phyloP scores from a whole-genome alignment of 2,329 filamentous ascomycete genomes.

The Clarireedia monteithiana region DNA sequence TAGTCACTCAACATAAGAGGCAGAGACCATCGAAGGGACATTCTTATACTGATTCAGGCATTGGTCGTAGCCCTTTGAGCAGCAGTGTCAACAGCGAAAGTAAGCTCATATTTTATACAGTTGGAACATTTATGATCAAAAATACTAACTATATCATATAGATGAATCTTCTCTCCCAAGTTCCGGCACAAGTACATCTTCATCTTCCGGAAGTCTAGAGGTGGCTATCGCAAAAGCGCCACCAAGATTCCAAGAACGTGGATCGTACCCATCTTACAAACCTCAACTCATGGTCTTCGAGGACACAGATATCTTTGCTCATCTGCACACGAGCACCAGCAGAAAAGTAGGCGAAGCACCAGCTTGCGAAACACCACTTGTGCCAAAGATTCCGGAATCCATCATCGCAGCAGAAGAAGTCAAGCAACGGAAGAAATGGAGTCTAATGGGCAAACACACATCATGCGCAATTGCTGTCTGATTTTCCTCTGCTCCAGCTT shows the following conservation, averaged over 20 bases:
- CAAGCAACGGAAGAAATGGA: slow-evolving; percentile 24
- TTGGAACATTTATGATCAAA: not conserved
- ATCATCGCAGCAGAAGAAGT: slow-evolving; percentile 5
- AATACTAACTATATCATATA: slow-evolving; percentile 1
- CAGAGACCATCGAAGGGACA: slow-evolving; percentile 15
- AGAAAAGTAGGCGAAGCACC: slow-evolving; percentile 30
- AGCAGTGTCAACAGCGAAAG: slow-evolving; percentile 21
- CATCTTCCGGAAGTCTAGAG: slow-evolving; percentile 23
- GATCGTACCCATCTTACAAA: slow-evolving; percentile 5
- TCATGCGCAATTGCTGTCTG: slow-evolving; percentile 13
- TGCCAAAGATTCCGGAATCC: not conserved
- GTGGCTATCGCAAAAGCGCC: slow-evolving; percentile 10
- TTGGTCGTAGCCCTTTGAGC: slow-evolving; percentile 20
- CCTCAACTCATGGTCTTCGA: slow-evolving; percentile 20
- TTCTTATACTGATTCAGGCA: slow-evolving; percentile 24
- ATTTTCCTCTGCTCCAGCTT: not conserved
- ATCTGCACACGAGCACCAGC: slow-evolving; percentile 27
- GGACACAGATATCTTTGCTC: slow-evolving; percentile 25
- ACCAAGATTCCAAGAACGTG: slow-evolving; percentile 4
- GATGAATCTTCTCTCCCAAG: slow-evolving; percentile 20
- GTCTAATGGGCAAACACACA: slow-evolving; percentile 21
- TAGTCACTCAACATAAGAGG: slow-evolving; percentile 5
- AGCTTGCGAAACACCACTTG: slow-evolving; percentile 13
- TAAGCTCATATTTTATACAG: slow-evolving; percentile 10
- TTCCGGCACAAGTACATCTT: slow-evolving; percentile 20